Evolutionary conservation across 2,329 filamentous ascomycete species (phyloP).

Genomic region (Lecanicillium sp.): DNA sequence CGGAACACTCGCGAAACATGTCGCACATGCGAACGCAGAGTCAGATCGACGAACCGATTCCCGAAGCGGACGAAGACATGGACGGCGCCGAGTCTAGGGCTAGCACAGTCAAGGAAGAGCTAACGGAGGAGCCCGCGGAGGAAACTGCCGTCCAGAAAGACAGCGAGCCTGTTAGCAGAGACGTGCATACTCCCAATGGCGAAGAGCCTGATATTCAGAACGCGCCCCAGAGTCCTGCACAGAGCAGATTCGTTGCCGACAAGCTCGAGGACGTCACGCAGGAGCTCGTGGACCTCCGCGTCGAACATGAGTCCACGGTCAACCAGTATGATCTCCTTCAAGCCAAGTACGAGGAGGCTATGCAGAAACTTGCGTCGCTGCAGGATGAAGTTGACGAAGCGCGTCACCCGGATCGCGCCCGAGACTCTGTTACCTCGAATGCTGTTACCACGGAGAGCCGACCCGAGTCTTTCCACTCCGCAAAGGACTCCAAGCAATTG

Average conservation of each 20-base stretch:
- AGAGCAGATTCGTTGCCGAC: slow-evolving; percentile 80
- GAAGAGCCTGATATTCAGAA: slow-evolving; percentile 25
- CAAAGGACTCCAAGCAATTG: slow-evolving; percentile 61
- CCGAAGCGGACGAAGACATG: slow-evolving; percentile 41
- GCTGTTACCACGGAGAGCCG: slow-evolving; percentile 44
- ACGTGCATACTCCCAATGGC: neutral
- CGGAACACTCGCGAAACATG: slow-evolving; percentile 46
- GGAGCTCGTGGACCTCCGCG: slow-evolving; percentile 81
- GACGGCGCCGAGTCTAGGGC: slow-evolving; percentile 19
- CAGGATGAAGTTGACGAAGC: slow-evolving; percentile 80
- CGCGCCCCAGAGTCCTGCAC: slow-evolving; percentile 61
- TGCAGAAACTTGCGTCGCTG: slow-evolving; percentile 73
- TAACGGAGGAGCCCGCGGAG: slow-evolving; percentile 14
- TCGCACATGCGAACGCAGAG: slow-evolving; percentile 48
- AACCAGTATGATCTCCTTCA: slow-evolving; percentile 76
- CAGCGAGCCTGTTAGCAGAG: slow-evolving; percentile 1
- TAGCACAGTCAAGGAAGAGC: slow-evolving; percentile 26
- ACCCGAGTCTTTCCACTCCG: slow-evolving; percentile 79
- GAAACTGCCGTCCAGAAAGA: slow-evolving; percentile 1
- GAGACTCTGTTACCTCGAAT: slow-evolving; percentile 50
- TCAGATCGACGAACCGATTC: slow-evolving; percentile 46
- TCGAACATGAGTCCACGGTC: slow-evolving; percentile 81
- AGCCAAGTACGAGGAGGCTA: slow-evolving; percentile 82
- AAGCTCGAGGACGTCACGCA: slow-evolving; percentile 88
- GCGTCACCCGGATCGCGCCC: slow-evolving; percentile 49